Percentiles rank a stretch among this genome's conserved stretches.
Conservation (phyloP, 1,284 basidiomycete genomes). For the Ceratobasidium theobromae region DNA sequence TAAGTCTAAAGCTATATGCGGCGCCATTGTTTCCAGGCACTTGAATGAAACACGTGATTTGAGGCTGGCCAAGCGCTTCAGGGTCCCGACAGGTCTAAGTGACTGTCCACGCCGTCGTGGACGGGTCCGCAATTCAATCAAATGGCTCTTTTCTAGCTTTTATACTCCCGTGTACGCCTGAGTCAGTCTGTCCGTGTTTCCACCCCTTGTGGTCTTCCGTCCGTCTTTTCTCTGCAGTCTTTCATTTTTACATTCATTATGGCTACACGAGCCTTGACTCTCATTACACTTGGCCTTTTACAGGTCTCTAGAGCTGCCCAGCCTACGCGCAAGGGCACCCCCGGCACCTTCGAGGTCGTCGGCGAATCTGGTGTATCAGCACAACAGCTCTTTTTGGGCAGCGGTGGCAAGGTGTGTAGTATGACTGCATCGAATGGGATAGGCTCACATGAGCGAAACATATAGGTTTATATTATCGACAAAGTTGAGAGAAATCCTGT, state of each 20-base stretch:
- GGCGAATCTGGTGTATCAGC: conserved; percentile 47
- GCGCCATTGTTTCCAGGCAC: conserved; percentile 18
- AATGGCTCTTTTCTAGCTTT: conserved; percentile 17
- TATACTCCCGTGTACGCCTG: not conserved
- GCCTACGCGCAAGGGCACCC: conserved; percentile 22
- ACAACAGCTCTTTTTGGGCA: conserved; percentile 41
- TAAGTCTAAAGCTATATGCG: no score
- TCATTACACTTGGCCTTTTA: conserved; percentile 16
- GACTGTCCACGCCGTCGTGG: not conserved
- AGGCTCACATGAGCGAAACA: not conserved
- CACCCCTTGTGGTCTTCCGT: not conserved
- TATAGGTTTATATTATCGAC: conserved; percentile 38
- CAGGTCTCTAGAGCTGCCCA: conserved; percentile 23
- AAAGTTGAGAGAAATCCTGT: conserved; percentile 47
- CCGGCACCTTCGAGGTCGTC: conserved; percentile 45
- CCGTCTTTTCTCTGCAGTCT: conserved; percentile 7
- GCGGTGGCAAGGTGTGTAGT: conserved; percentile 7
- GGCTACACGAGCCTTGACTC: conserved; percentile 28
- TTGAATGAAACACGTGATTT: conserved; percentile 4
- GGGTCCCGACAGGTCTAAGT: not conserved
- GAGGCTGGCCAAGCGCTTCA: conserved; percentile 13
- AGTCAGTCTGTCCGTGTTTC: not conserved
- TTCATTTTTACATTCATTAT: conserved; percentile 28
- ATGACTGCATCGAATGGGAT: not conserved
- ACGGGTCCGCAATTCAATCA: conserved; percentile 6